Evolutionary conservation across 108 stramenopile species (phyloP).

Genomic region (Nitzschia sp.): DNA sequence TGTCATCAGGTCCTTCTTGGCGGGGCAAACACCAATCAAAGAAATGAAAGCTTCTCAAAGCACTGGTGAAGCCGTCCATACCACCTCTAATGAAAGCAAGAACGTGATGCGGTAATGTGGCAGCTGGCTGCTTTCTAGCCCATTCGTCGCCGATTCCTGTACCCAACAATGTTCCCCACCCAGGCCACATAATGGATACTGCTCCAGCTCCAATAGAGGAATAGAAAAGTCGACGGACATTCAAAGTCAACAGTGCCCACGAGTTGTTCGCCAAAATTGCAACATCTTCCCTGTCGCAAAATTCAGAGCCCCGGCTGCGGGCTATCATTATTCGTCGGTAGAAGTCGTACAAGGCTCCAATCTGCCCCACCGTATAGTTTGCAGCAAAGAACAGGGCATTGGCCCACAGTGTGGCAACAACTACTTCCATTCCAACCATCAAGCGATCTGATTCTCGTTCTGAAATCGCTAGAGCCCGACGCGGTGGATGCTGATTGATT

Average conservation of each 20-base stretch:
- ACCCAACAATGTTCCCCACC: slow-evolving; percentile 20
- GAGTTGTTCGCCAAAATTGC: not conserved
- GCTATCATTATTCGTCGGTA: not conserved
- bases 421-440: slow-evolving; percentile 2
- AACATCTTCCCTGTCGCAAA: not conserved
- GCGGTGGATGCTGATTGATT: slow-evolving; percentile 22
- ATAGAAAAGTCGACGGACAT: not conserved
- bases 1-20: not conserved
- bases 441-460: not conserved
- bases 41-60: not conserved
- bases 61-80: not conserved
- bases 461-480: slow-evolving; percentile 8
- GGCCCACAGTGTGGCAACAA: slow-evolving; percentile 4
- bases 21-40: not conserved
- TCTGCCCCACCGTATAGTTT: slow-evolving; percentile 6
- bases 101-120: not conserved
- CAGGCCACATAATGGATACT: slow-evolving; percentile 21
- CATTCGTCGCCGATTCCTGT: slow-evolving; percentile 14
- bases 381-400: slow-evolving; percentile 21
- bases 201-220: slow-evolving; percentile 12
- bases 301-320: not conserved
- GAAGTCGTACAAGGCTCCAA: not conserved
- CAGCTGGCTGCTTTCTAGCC: not conserved
- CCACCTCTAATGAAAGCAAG: not conserved
- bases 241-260: slow-evolving; percentile 4